Evolutionary conservation across 768 basidiomycete genomes (phyloP).

Genomic region (Rhodotorula taiwanensis): DNA sequence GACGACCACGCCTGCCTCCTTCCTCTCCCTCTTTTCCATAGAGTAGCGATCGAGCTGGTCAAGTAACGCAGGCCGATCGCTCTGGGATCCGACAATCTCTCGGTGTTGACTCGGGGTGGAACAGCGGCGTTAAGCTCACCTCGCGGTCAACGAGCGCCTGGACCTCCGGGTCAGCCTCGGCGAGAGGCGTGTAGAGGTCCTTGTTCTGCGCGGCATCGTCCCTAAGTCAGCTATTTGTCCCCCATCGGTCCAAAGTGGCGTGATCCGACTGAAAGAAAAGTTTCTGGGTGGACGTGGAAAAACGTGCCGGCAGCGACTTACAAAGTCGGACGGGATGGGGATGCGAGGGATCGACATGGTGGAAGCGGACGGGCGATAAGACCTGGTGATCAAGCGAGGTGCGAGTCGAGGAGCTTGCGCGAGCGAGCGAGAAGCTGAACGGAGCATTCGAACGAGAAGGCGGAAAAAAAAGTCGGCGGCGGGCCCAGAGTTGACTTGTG

Average conservation of each 20-base stretch:
- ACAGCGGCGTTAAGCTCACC: conserved; percentile 18
- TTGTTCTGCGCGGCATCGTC: conserved; percentile 62
- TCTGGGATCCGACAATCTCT: too few species aligned
- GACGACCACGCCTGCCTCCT: too few species aligned
- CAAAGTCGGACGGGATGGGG: conserved; percentile 48
- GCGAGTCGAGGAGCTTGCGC: neutral
- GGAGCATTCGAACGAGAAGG: neutral
- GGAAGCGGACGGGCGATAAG: neutral
- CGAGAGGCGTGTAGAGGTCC: conserved; percentile 74
- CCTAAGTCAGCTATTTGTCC: too few species aligned
- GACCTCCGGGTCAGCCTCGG: conserved; percentile 88
- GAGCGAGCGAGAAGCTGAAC: conserved; percentile 3
- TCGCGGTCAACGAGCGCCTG: conserved; percentile 83
- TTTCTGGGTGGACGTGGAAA: neutral
- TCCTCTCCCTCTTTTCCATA: too few species aligned
- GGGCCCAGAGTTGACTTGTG: neutral
- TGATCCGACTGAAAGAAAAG: neutral
- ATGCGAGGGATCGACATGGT: conserved; percentile 37
- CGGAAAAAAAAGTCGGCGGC: too few species aligned
- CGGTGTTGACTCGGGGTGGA: too few species aligned
- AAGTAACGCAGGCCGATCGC: too few species aligned
- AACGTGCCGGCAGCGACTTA: conserved; percentile 30
- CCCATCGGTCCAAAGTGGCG: neutral
- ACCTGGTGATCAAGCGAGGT: neutral
- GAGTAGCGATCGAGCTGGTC: too few species aligned